Base-by-base conservation (phyloP, 2,329 filamentous ascomycete species). In the Colletotrichum musae region DNA sequence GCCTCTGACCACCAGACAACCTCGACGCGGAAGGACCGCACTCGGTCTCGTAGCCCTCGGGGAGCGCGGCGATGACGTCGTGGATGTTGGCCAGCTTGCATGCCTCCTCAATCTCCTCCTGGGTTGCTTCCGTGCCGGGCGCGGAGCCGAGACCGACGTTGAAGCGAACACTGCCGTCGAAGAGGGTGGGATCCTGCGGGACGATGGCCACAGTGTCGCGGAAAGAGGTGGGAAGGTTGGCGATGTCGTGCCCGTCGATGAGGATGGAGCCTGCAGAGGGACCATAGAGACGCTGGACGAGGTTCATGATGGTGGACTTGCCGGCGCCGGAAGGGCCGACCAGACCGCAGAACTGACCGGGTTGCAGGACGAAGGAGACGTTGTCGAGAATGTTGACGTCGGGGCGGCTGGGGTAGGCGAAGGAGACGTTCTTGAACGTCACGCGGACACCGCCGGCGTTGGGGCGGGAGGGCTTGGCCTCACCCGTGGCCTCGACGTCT, bases 1-100 rank as follows among this genome's bases (percentile, higher is more conserved):
- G 94, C 16, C 91, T 89, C 77, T 97, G 94, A 0, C 94, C 94
- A 2, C 93, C 94, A 0, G 92, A 94, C 3, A 97, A 80, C 24
- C 91, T 86, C 0, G 92, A 91, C 2, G 92, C 93, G 71, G 92
- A 91, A n/a, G 92, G 91, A 6, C 94, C 87, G 28, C 91, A 84
- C 70, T 87, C 85, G 0, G 91, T 93, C 13, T 91, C 80, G 75
- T 93, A 93, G 0, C 90, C 90, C 15, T 91, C 80, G 0, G 91
- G 90, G 16, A 94, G 80, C 1, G 84, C 80, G 65, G 83, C 80
- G 72, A 94, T 91, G 26, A 87, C 89, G 28, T 93, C 89, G 78
- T 93, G 91, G 71, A 94, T 92, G 75, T 92, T 92, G 43, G 91
- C 91, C 16, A 92, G 80, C 65, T 86, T 85, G 75, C 91, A 93